Evolutionary conservation across 768 basidiomycete species (phyloP).

Genomic region (Fomitopsis serialis): DNA sequence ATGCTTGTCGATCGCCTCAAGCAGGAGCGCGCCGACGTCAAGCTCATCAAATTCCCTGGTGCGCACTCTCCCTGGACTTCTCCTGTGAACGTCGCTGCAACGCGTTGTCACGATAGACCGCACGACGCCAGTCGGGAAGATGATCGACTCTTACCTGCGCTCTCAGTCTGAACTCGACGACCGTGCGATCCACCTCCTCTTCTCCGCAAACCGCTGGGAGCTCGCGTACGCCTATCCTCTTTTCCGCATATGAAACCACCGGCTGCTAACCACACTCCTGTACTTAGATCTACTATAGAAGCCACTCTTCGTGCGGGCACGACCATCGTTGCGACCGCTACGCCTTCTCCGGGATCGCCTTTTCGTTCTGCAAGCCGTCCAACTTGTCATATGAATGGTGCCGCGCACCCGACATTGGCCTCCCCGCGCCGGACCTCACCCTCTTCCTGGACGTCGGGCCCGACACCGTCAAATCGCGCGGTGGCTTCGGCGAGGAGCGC

Average conservation of each 20-base stretch:
- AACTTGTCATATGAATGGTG: conserved; percentile 76
- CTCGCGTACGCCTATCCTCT: conserved; percentile 56
- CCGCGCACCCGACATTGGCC: conserved; percentile 74
- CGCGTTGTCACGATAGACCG: conserved; percentile 54
- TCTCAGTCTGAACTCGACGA: conserved; percentile 87
- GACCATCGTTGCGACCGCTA: conserved; percentile 89
- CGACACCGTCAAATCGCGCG: conserved; percentile 58
- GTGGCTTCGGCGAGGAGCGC: conserved; percentile 82
- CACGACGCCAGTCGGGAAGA: conserved; percentile 83
- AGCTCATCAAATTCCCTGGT: conserved; percentile 90
- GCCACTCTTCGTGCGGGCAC: conserved; percentile 55
- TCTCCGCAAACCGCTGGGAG: conserved; percentile 98
- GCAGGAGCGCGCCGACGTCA: conserved; percentile 37
- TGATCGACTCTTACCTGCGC: conserved; percentile 90
- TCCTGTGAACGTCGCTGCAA: neutral
- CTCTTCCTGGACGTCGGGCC: conserved; percentile 83
- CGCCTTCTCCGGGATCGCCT: conserved; percentile 94
- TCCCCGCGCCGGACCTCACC: conserved; percentile 86
- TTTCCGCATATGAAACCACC: too few species aligned
- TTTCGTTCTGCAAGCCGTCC: conserved; percentile 71
- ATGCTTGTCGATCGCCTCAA: conserved; percentile 53
- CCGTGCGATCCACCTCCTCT: conserved; percentile 86
- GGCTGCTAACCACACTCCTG: neutral
- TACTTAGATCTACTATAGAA: conserved; percentile 53
- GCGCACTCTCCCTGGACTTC: conserved; percentile 13